Conservation (phyloP, 495 filamentous ascomycete species). For the Corynascus novoguineensis region DNA sequence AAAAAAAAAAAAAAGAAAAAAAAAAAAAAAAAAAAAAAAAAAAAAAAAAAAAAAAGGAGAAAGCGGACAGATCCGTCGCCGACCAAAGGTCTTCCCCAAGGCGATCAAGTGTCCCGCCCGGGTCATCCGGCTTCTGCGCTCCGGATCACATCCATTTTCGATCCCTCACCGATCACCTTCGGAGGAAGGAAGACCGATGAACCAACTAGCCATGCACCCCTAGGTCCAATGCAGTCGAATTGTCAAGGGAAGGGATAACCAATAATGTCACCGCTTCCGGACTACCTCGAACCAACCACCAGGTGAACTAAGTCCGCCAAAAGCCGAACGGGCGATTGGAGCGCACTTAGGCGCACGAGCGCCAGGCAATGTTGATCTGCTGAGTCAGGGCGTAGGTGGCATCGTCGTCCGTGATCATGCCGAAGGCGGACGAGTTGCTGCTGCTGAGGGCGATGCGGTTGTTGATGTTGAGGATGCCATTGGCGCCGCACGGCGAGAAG, state of each 20-base stretch:
- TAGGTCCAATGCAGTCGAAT: constrained; percentile 7
- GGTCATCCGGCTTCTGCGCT: not conserved
- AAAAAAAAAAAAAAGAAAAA: no score
- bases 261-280: not conserved
- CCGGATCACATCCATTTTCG: constrained; percentile 15
- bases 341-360: constrained; percentile 33
- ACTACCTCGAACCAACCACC: not conserved
- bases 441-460: constrained; percentile 51
- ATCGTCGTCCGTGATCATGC: constrained; percentile 51
- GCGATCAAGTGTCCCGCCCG: constrained; percentile 17
- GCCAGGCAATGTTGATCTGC: constrained; percentile 50
- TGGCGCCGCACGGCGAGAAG: constrained; percentile 53
- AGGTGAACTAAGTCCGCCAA: not conserved
- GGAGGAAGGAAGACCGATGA: constrained; percentile 10
- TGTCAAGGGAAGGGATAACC: not conserved
- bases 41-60: no score
- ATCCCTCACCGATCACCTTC: constrained; percentile 13
- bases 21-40: no score
- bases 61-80: not conserved
- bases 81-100: not conserved
- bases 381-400: constrained; percentile 53
- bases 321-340: not conserved
- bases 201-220: not conserved
- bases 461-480: constrained; percentile 55
- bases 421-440: constrained; percentile 39